These are phyloP conservation scores for Huntiella abstrusa DNA, from an alignment of 2,329 filamentous ascomycete species.

Conservation along the genomic window DNA sequence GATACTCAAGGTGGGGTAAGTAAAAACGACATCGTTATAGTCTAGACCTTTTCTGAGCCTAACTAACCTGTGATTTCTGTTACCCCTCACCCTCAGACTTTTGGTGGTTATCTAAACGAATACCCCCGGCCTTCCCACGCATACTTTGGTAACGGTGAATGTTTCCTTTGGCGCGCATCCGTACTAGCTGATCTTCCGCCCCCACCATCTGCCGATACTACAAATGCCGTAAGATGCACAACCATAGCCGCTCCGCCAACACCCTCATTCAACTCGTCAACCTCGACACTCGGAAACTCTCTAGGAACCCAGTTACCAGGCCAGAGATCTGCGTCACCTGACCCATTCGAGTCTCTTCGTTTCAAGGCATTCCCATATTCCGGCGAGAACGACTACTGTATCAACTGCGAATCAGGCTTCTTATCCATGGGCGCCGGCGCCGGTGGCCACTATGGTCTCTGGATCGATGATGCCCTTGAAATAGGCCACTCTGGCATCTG, in stretches of 20 bases:
- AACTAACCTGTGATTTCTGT: background rate
- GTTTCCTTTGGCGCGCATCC: conserved; percentile 51
- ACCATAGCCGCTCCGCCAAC: conserved; percentile 18
- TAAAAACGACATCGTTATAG: conserved; percentile 13
- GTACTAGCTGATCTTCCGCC: conserved; percentile 33
- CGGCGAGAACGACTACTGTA: conserved; percentile 90
- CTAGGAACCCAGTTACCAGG: too few relatives aligned
- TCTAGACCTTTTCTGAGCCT: background rate
- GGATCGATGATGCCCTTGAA: conserved; percentile 75
- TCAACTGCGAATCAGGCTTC: conserved; percentile 74
- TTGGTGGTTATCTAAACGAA: conserved; percentile 89
- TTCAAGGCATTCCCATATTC: conserved; percentile 97
- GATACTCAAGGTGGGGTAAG: conserved; percentile 58
- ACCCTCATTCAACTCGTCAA: conserved; percentile 12
- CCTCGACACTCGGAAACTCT: conserved; percentile 12
- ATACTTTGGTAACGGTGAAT: conserved; percentile 93
- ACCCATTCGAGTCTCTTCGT: conserved; percentile 46
- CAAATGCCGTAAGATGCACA: conserved; percentile 26
- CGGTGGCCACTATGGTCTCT: conserved; percentile 81
- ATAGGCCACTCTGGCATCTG: conserved; percentile 68
- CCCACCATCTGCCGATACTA: conserved; percentile 33
- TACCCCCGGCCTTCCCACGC: conserved; percentile 60
- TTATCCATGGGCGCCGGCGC: conserved; percentile 63
- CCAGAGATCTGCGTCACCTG: conserved; percentile 13
- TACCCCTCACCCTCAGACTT: conserved; percentile 32